Evolutionary conservation across 345 rosid genomes (phyloP).

Genomic region (Isatis tinctoria): DNA sequence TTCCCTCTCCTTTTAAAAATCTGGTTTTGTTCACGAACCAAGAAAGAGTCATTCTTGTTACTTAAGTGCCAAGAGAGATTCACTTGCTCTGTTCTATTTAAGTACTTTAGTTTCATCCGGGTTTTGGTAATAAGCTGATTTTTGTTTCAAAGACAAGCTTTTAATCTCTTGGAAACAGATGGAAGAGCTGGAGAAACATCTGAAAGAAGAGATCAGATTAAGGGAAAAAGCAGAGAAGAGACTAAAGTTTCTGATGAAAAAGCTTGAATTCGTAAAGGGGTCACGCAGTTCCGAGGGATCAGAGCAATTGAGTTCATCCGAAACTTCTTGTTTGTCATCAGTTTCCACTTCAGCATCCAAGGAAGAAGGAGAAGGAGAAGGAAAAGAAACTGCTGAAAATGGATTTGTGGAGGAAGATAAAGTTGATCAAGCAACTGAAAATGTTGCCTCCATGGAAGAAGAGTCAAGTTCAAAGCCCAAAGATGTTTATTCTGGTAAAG

Average conservation of each 20-base stretch:
- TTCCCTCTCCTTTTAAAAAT: background rate
- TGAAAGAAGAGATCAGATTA: slow-evolving; percentile 62
- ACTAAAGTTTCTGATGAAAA: slow-evolving; percentile 50
- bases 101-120: background rate
- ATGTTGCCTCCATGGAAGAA: slow-evolving; percentile 18
- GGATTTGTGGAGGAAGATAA: slow-evolving; percentile 17
- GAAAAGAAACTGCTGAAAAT: slow-evolving; percentile 24
- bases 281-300: slow-evolving; percentile 32
- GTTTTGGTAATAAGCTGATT: slow-evolving; percentile 9
- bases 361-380: slow-evolving; percentile 25
- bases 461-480: slow-evolving; percentile 19
- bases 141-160: background rate
- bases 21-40: background rate
- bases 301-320: slow-evolving; percentile 39
- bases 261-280: slow-evolving; percentile 51
- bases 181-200: slow-evolving; percentile 51
- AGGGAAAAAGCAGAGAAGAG: slow-evolving; percentile 70
- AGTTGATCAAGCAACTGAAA: slow-evolving; percentile 17
- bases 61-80: background rate
- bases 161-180: slow-evolving; percentile 40
- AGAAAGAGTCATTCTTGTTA: background rate
- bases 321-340: slow-evolving; percentile 42
- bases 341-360: slow-evolving; percentile 32
- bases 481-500: slow-evolving; percentile 13
- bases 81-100: background rate